These are phyloP conservation scores for Chlorophyllum brunneum DNA, from an alignment of 768 basidiomycete species.

Conservation along the genomic window DNA sequence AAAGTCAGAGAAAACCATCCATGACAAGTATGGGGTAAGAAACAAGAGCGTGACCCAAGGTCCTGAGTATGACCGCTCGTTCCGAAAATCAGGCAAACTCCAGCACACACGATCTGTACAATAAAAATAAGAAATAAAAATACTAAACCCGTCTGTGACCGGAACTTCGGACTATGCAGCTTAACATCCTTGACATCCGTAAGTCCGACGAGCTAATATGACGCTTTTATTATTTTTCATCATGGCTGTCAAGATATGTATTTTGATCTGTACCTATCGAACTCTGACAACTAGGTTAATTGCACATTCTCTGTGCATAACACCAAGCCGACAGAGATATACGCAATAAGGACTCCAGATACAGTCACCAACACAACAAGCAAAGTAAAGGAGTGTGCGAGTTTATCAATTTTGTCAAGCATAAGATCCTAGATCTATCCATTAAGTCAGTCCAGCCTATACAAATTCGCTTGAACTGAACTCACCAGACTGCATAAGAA, in stretches of 20 bases:
- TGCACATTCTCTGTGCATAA: no score
- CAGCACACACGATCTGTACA: no score
- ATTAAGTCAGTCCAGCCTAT: background rate
- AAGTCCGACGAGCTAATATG: background rate
- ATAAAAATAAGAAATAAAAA: constrained; percentile 13
- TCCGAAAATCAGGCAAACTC: constrained; percentile 8
- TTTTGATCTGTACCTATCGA: no score
- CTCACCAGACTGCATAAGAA: background rate
- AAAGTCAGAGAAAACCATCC: constrained; percentile 6
- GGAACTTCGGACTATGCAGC: background rate
- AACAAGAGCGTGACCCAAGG: constrained; percentile 12
- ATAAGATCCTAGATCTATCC: no score
- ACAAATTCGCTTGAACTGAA: background rate
- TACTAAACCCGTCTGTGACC: constrained; percentile 10
- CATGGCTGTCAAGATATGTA: background rate
- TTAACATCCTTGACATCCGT: constrained; percentile 1
- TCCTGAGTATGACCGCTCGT: constrained; percentile 10
- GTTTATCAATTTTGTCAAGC: no score
- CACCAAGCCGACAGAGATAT: no score
- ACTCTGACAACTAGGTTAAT: no score
- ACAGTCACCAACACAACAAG: no score
- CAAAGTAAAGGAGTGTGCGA: no score
- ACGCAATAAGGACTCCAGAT: no score
- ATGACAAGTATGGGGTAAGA: constrained; percentile 12
- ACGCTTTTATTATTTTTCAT: background rate